phyloP scores from a whole-genome alignment of 108 stramenopile species.

The Aurantiochytrium sp. region DNA sequence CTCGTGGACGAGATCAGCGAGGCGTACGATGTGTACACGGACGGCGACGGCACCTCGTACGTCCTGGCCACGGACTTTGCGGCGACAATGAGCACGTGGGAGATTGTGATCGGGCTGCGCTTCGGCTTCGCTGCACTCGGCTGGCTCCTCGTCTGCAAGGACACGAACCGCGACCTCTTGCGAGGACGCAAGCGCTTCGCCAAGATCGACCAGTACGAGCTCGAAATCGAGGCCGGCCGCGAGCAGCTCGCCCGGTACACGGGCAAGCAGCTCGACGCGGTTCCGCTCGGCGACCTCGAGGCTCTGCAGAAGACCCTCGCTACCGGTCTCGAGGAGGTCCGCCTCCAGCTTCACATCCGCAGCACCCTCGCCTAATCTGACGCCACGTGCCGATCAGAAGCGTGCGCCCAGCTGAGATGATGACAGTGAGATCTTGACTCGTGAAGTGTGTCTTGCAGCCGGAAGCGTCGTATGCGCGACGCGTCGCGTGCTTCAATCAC shows the following conservation, averaged over 20 bases:
- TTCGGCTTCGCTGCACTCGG: slow-evolving; percentile 22
- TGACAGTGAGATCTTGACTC: no score
- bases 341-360: neutral
- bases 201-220: neutral
- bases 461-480: no score
- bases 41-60: neutral
- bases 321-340: slow-evolving; percentile 1
- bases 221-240: neutral
- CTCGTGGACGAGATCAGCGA: neutral
- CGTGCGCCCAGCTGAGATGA: no score
- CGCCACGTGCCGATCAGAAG: no score
- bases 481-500: no score
- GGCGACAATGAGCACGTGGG: neutral
- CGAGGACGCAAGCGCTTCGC: neutral
- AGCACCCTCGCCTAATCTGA: neutral
- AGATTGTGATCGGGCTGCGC: neutral
- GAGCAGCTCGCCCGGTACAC: neutral
- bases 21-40: neutral
- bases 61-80: neutral
- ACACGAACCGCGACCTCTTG: slow-evolving; percentile 9
- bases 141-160: slow-evolving; percentile 7
- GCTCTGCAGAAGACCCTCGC: neutral
- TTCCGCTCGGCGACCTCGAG: neutral
- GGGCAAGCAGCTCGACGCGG: slow-evolving; percentile 12
- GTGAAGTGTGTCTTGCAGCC: no score